Percentiles rank a stretch among this genome's conserved stretches.
These are phyloP conservation scores for Colletotrichum chlorophyti DNA, from an alignment of 2,329 filamentous ascomycete genomes.

Conservation along the genomic window DNA sequence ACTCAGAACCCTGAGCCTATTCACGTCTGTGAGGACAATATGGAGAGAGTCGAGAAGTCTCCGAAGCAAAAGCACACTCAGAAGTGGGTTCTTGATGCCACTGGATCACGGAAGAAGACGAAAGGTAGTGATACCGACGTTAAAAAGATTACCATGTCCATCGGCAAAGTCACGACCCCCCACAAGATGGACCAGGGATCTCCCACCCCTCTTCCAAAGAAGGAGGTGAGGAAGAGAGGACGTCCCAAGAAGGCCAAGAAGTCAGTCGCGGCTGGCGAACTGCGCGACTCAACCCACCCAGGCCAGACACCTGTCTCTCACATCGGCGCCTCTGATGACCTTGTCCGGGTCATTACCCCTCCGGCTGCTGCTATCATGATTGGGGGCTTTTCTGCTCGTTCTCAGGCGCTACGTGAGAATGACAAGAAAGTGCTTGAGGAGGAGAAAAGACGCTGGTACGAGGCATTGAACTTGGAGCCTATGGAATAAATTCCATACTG, in stretches of 20 bases:
- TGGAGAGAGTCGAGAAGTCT: background rate
- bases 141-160: background rate
- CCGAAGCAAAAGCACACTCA: background rate
- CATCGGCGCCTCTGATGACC: background rate
- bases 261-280: background rate
- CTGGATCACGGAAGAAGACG: conserved; percentile 4
- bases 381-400: background rate
- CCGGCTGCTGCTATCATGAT: background rate
- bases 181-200: conserved; percentile 5
- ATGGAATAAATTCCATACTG: conserved; percentile 2
- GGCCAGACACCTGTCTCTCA: background rate
- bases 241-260: conserved; percentile 6
- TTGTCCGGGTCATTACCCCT: background rate
- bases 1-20: background rate
- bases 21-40: background rate
- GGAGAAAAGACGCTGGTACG: conserved; percentile 24
- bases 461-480: conserved; percentile 7
- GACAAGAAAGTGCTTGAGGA: background rate
- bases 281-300: background rate
- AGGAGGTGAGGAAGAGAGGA: conserved; percentile 6
- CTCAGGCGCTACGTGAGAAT: conserved; percentile 1
- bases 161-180: conserved; percentile 10
- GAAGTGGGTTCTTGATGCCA: background rate
- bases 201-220: conserved; percentile 3
- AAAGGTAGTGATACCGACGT: background rate